Percentiles rank a stretch among this genome's conserved stretches.
phyloP scores from a whole-genome alignment of 75 land plant genomes.

The Adiantum capillusveneris region DNA sequence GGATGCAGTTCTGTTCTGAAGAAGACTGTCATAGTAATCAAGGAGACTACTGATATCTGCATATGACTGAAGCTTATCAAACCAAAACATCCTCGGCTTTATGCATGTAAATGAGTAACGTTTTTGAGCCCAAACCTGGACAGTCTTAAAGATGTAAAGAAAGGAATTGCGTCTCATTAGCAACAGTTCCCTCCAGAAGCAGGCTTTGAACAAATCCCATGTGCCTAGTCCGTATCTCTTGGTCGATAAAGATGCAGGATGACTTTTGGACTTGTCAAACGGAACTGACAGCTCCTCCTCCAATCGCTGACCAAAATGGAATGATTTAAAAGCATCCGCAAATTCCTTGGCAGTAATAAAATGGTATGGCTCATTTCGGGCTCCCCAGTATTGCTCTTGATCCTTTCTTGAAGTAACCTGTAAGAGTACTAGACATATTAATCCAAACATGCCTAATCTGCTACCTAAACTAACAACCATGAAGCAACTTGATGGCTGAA shows the following conservation, averaged over 20 bases:
- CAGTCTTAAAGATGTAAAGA: conserved; percentile 25
- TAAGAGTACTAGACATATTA: background rate
- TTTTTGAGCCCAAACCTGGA: conserved; percentile 16
- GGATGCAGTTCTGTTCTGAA: conserved; percentile 37
- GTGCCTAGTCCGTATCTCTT: conserved; percentile 17
- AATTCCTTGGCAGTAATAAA: conserved; percentile 25
- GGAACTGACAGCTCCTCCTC: conserved; percentile 17
- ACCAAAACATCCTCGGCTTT: too few relatives aligned
- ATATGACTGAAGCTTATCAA: too few relatives aligned
- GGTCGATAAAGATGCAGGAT: conserved; percentile 19
- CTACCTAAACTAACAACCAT: too few relatives aligned
- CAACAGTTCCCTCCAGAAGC: conserved; percentile 24
- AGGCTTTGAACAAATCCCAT: conserved; percentile 24
- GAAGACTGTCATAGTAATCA: conserved; percentile 43
- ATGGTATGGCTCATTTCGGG: conserved; percentile 13
- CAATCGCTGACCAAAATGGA: conserved; percentile 23
- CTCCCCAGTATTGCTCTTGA: conserved; percentile 33
- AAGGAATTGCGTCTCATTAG: conserved; percentile 33
- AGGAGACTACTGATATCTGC: conserved; percentile 28
- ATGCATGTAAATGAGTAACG: too few relatives aligned
- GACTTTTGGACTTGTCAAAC: conserved; percentile 22
- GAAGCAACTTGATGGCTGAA: too few relatives aligned
- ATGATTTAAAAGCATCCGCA: conserved; percentile 17
- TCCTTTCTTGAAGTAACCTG: conserved; percentile 24
- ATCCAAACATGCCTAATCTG: too few relatives aligned